These are phyloP conservation scores for Nakazawaea wickerhamii DNA, from an alignment of 805 yeast genomes.

Conservation along the genomic window DNA sequence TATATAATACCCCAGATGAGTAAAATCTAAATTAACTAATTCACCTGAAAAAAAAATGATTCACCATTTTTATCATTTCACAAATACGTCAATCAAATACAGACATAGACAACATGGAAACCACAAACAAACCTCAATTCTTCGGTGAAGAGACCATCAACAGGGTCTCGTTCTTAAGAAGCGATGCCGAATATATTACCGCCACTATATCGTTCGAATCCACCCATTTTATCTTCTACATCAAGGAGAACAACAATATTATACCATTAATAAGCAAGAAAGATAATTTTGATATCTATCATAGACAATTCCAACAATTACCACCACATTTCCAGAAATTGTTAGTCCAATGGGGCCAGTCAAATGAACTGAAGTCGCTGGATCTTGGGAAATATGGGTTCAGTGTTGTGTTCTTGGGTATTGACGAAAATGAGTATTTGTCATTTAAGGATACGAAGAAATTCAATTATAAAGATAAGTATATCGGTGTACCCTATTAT, in stretches of 20 bases:
- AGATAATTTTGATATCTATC: conserved; percentile 18
- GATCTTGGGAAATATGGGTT: conserved; percentile 17
- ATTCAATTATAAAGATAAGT: conserved; percentile 39
- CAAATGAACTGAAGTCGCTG: conserved; percentile 14
- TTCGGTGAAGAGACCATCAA: conserved; percentile 52
- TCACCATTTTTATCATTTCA: too few relatives aligned
- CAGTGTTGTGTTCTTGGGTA: conserved; percentile 41
- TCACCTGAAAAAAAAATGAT: too few relatives aligned
- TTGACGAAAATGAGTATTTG: conserved; percentile 33
- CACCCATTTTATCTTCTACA: conserved; percentile 45
- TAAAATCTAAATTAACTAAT: too few relatives aligned
- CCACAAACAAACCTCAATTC: conserved; percentile 16
- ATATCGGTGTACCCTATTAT: conserved; percentile 58
- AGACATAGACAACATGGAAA: background rate
- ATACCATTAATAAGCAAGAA: conserved; percentile 16
- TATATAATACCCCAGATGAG: too few relatives aligned
- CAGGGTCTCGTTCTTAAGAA: conserved; percentile 59
- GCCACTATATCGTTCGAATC: conserved; percentile 38
- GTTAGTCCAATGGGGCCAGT: conserved; percentile 19
- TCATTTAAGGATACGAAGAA: conserved; percentile 15
- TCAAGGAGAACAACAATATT: conserved; percentile 22
- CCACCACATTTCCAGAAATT: conserved; percentile 15
- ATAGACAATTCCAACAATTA: conserved; percentile 14
- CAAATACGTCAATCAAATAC: too few relatives aligned
- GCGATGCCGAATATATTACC: conserved; percentile 45